Evolutionary conservation across 805 yeast species (phyloP).

Genomic region (Myxozyma neglecta): DNA sequence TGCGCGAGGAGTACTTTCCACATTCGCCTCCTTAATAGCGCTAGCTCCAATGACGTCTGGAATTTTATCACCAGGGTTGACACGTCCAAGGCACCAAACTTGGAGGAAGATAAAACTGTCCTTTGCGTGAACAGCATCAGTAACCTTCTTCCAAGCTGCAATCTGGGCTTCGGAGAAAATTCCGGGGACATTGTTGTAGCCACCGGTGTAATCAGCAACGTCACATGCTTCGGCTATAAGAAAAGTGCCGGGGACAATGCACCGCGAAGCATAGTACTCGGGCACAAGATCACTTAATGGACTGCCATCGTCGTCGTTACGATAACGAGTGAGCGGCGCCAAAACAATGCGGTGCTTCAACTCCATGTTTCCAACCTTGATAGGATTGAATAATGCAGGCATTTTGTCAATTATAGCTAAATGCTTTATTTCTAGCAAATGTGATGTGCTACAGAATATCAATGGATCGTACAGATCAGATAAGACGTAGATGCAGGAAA

Average conservation of each 20-base stretch:
- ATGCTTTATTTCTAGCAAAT: too few relatives aligned
- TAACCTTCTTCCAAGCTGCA: constrained; percentile 70
- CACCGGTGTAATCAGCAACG: constrained; percentile 46
- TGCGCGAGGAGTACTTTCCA: neutral
- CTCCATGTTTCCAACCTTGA: constrained; percentile 34
- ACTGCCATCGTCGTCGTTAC: constrained; percentile 35
- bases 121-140: constrained; percentile 50
- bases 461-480: too few relatives aligned
- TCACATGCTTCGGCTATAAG: constrained; percentile 61
- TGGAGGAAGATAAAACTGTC: constrained; percentile 46
- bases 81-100: constrained; percentile 51
- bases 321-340: constrained; percentile 54
- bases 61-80: constrained; percentile 35
- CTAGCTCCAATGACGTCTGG: constrained; percentile 44
- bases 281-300: constrained; percentile 45
- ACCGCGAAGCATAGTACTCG: constrained; percentile 57
- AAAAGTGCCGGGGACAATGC: constrained; percentile 56
- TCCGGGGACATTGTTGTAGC: constrained; percentile 42
- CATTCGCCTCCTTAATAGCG: constrained; percentile 16
- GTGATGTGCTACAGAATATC: neutral
- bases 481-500: too few relatives aligned
- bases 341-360: constrained; percentile 46
- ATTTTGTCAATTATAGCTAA: neutral
- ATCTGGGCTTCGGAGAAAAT: constrained; percentile 76
- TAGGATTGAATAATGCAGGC: constrained; percentile 33